Evolutionary conservation across 805 yeast species (phyloP), one percentile per base, ranked within the genome.

Genomic region (Diddensiella santjacobensis): DNA sequence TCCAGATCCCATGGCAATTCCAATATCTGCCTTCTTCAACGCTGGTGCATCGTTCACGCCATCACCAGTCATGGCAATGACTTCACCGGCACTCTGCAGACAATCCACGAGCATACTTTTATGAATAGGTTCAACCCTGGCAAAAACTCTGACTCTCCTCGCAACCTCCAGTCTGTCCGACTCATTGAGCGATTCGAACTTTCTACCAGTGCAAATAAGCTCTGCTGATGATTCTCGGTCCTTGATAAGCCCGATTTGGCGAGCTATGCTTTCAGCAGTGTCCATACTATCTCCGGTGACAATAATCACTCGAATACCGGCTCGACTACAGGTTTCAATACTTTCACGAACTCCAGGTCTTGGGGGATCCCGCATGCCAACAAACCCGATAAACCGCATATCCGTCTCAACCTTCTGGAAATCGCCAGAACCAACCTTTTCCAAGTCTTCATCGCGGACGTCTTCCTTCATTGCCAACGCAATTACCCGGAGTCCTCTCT

Each of bases 41-140:
- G 83, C 79, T 6, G 83, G 82, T 0, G 82, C 78, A 62, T 78
- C 83, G 60, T 78, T 78, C 33, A 78, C 81, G 47, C 83, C 83
- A 61, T 78, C 83, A 36, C 80, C 80, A 3, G 79, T 74, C 83
- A 78, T 79, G 4, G 80, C 83, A 45, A 77, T 80, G 58, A 74
- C 71, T 47, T 75, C 77, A 19, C 77, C 74, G 18, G 59, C 47
- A 33, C 59, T 56, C 41, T 70, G 72, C 35, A 69, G 55, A 13
- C 73, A 74, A 40, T 75, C 79, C 42, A 78, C 79, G 64, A 78
- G 70, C 39, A 75, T 57, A 13, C 72, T 74, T 60, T 78, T 78
- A 40, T 80, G 80, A 45, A 66, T 68, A 4, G 83, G 82, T 40
- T 80, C 81, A 52, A 80, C 79, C 49, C 83, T 68, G 4, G 81